A percentile compares a stretch with the other conserved stretches of the same genome.
These are phyloP conservation scores for Vaccinium darrowii DNA, from an alignment of 148 eudicot genomes.

Conservation along the genomic window DNA sequence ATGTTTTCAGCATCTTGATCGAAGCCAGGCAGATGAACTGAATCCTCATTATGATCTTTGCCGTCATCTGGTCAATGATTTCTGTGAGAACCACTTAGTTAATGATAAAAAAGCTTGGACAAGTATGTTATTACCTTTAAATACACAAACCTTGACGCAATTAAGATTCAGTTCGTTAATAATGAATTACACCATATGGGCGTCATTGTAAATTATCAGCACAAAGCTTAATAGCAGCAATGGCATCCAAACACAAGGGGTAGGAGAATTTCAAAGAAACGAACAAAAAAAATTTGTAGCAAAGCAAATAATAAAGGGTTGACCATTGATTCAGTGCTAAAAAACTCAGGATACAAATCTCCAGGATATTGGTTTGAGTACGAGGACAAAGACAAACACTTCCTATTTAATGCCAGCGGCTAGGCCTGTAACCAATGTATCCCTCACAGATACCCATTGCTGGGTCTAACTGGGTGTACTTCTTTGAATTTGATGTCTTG, in stretches of 20 bases:
- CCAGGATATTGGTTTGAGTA: background rate
- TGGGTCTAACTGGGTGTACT: background rate
- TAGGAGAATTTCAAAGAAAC: background rate
- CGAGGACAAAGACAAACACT: background rate
- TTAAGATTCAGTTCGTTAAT: background rate
- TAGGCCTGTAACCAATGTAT: background rate
- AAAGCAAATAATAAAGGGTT: background rate
- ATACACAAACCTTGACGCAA: slow-evolving; percentile 9
- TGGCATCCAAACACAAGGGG: slow-evolving; percentile 10
- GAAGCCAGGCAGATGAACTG: slow-evolving; percentile 60
- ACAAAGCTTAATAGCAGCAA: background rate
- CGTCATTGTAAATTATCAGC: background rate
- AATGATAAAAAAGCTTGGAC: background rate
- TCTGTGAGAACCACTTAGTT: slow-evolving; percentile 9
- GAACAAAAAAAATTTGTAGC: background rate
- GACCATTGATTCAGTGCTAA: background rate
- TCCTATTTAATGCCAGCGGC: background rate
- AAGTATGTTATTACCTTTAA: background rate
- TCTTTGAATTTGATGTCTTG: background rate
- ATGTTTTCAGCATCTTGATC: slow-evolving; percentile 83
- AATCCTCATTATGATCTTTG: slow-evolving; percentile 54
- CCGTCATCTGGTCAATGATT: slow-evolving; percentile 50
- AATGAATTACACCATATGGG: background rate
- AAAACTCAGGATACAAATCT: background rate
- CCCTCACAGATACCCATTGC: background rate